Percentiles rank a stretch among this genome's conserved stretches.
Evolutionary conservation across 116 monocot genomes (phyloP).

Genomic region (Iris pallida): DNA sequence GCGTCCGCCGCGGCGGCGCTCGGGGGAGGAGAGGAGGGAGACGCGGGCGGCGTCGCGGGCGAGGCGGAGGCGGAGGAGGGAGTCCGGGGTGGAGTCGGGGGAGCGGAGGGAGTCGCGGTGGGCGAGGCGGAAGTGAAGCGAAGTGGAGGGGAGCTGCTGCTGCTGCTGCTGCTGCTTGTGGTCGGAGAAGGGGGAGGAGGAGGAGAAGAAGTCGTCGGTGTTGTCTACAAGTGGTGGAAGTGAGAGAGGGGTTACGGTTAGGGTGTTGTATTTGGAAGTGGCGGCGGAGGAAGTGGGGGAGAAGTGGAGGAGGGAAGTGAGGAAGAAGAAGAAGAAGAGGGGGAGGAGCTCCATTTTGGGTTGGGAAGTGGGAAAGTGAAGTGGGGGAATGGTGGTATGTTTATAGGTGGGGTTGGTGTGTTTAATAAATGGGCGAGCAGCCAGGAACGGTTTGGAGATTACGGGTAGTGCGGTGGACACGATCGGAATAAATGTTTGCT

Average conservation of each 20-base stretch:
- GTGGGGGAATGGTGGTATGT: no score
- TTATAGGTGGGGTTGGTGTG: no score
- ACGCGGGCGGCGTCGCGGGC: slow-evolving; percentile 25
- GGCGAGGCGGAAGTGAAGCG: slow-evolving; percentile 32
- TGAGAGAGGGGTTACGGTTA: slow-evolving; percentile 24
- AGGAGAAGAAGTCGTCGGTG: slow-evolving; percentile 6
- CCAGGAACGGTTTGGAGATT: no score
- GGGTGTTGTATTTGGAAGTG: slow-evolving; percentile 13
- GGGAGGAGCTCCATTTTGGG: no score
- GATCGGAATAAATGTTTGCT: no score
- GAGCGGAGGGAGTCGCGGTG: slow-evolving; percentile 49
- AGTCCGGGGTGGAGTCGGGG: slow-evolving; percentile 13
- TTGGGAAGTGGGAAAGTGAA: no score
- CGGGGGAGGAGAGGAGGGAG: slow-evolving; percentile 21
- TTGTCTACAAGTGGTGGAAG: background rate
- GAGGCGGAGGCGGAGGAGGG: slow-evolving; percentile 44
- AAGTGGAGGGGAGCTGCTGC: background rate
- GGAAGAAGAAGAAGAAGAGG: slow-evolving; percentile 2
- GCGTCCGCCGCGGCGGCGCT: background rate
- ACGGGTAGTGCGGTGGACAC: no score
- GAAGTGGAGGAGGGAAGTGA: slow-evolving; percentile 10
- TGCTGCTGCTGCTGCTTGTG: background rate
- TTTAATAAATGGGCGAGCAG: no score
- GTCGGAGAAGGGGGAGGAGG: no score
- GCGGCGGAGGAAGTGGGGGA: background rate